Base-by-base conservation (phyloP, 1,139 yeast species). In the Ogataea hybrid region DNA sequence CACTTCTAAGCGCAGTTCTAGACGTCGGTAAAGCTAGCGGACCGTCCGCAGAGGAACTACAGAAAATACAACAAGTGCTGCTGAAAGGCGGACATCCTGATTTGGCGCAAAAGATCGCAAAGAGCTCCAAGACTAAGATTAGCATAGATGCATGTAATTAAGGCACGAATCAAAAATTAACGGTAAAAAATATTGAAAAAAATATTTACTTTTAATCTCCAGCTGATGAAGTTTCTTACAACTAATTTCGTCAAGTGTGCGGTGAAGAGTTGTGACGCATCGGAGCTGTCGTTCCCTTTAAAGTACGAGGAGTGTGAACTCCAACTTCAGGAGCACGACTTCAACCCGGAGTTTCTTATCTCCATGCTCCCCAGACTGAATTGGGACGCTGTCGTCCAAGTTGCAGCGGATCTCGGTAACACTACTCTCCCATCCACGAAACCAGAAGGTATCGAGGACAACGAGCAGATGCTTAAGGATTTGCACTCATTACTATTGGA, bases 241-340 rank as follows among this genome's bases (percentile, higher is more conserved):
- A 87, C 97, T 32, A 92, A 94, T 64, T 94, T 92, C 64, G 95
- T 92, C 49, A 89, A 85, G 63, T 92, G 99, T 65, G 92, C 97
- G 0, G 86, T 89, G 49, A 82, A 84, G 57, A 60, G 79, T 5
- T 92, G 99, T 60, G 87, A 84, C 44, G 69, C 80, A 22, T 76
- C 92, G 8, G 75, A 79, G 23, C 79, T 80, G 6, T 79, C 95
- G 15, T 92, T 89, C 61, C 99, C 99, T 2, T 73, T 92, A 44
- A 70, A 73, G 50, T 90, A 75, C 62, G 67, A 76, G 43, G 88
- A 84, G 43, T 82, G 92, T 57, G 77, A 84, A 53, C 69, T 92
- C 39, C 82, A 77, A 14, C 84, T 81, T 54, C 84, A 84, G 58
- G 89, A 85, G 56, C 82, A 80, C 51, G 97, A 90, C 28, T 88